Conservation (phyloP, 2,329 filamentous ascomycete genomes). For the Paecilomyces sp. region DNA sequence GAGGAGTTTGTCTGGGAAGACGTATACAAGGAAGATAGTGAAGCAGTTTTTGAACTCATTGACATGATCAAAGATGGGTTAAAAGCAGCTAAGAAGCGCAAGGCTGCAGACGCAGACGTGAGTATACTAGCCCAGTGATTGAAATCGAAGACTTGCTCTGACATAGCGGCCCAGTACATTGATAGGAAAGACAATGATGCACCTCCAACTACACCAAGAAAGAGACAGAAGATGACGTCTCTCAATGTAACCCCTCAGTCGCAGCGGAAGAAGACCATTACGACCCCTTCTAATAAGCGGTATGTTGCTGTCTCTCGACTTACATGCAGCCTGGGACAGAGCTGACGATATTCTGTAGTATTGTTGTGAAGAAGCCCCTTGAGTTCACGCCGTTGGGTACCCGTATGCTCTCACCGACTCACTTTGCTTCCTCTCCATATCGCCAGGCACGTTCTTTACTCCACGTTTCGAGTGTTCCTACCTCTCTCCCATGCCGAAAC, state of each 20-base stretch:
- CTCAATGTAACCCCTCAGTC: slow-evolving; percentile 36
- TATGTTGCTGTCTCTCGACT: slow-evolving; percentile 12
- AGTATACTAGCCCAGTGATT: slow-evolving; percentile 7
- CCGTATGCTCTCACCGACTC: slow-evolving; percentile 67
- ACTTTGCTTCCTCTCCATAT: slow-evolving; percentile 77
- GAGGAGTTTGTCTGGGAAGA: slow-evolving; percentile 91
- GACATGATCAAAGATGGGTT: slow-evolving; percentile 58
- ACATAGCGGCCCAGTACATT: slow-evolving; percentile 22
- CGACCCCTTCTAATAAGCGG: slow-evolving; percentile 60
- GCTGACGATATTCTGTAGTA: slow-evolving; percentile 27
- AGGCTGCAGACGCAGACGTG: slow-evolving; percentile 31
- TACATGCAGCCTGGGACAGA: slow-evolving; percentile 3
- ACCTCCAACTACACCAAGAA: slow-evolving; percentile 47
- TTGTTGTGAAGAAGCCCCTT: slow-evolving; percentile 75
- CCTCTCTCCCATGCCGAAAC: slow-evolving; percentile 83
- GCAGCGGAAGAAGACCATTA: slow-evolving; percentile 38
- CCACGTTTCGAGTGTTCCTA: slow-evolving; percentile 88
- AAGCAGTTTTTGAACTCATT: slow-evolving; percentile 60
- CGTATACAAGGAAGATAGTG: slow-evolving; percentile 58
- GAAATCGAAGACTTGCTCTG: neutral
- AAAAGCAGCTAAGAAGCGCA: slow-evolving; percentile 58
- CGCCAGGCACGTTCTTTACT: slow-evolving; percentile 81
- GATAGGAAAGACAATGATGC: slow-evolving; percentile 28
- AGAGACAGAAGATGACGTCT: slow-evolving; percentile 47
- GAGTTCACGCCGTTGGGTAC: slow-evolving; percentile 96